Base-by-base conservation (phyloP, 805 yeast species). In the Wickerhamiella occidentalis region DNA sequence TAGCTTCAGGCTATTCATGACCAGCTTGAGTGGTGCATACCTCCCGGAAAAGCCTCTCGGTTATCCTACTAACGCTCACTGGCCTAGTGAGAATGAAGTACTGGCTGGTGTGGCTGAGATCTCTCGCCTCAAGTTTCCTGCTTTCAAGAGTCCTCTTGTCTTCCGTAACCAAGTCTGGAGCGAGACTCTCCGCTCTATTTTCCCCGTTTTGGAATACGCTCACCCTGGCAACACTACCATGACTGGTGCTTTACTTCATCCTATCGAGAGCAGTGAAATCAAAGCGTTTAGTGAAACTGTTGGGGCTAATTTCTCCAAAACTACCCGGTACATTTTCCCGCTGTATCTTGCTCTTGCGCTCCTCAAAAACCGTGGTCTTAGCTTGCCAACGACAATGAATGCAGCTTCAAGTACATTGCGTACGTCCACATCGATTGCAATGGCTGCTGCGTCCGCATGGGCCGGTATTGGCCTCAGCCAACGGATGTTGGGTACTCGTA, bases 401-500 rank as follows among this genome's bases (percentile, higher is more conserved):
- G 51, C 58, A 1, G 30, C 57, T 8, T 54, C 56, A 36, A 52
- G 57, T 17, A 55, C 68, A 7, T 40, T 60, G 21, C 61, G 70
- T 38, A 59, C 68, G 6, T 56, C 64, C 25, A 49, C 59, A 12
- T 62, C 65, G 43, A 53, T 65, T 38, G 58, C 68, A 22, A 52
- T 68, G 62, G 53, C 63, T 3, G 55, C 64, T 2, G 61, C 71
- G 11, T 57, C 68, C 6, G 63, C 67, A 2, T 64, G 71, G 68
- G 61, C 64, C 8, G 72, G 72, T 11, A 58, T 68, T 15, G 68
- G 66, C 28, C 52, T 62, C 18, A 54, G 62, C 25, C 69, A 67
- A 51, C 49, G 51, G 47, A 12, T 67, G 47, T 54, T 68, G 18
- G 62, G 66, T 21, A 56, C 57, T 49, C 55, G 51, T 28, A 49